Conservation (phyloP, 768 basidiomycete genomes). For the Naganishia vaughanmartiniae region DNA sequence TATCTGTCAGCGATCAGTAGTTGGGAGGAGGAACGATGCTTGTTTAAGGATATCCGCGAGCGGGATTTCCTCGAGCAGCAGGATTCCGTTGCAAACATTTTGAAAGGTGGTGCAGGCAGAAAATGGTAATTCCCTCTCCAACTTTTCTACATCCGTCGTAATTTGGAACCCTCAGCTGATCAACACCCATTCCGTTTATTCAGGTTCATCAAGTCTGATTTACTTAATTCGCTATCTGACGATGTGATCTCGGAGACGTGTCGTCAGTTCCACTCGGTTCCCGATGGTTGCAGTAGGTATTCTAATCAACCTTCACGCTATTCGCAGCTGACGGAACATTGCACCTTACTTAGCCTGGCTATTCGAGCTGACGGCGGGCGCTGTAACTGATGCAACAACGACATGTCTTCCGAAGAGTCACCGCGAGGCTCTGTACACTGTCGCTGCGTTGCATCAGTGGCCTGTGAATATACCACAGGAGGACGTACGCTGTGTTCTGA, state of each 20-base stretch:
- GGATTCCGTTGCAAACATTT: constrained; percentile 83
- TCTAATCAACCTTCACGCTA: neutral
- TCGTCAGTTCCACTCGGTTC: constrained; percentile 72
- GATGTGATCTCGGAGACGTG: constrained; percentile 82
- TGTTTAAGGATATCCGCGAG: constrained; percentile 86
- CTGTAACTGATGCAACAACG: constrained; percentile 66
- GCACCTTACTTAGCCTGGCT: constrained; percentile 64
- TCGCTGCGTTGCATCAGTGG: constrained; percentile 91
- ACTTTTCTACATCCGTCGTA: neutral
- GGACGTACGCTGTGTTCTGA: constrained; percentile 74
- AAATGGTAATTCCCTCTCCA: constrained; percentile 59
- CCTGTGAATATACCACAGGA: constrained; percentile 66
- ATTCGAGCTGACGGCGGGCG: constrained; percentile 84
- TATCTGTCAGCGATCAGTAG: constrained; percentile 77
- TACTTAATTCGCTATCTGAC: constrained; percentile 80
- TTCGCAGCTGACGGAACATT: constrained; percentile 3
- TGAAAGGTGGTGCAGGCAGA: constrained; percentile 60
- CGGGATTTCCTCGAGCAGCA: constrained; percentile 86
- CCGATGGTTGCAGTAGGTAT: constrained; percentile 83
- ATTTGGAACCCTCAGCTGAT: too few species aligned
- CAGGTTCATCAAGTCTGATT: constrained; percentile 81
- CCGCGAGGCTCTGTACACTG: constrained; percentile 75
- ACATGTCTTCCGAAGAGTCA: constrained; percentile 73
- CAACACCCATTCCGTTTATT: neutral
- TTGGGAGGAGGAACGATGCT: constrained; percentile 82